Conservation (phyloP, 2,329 filamentous ascomycete species). For the Boeremia lycopersici region DNA sequence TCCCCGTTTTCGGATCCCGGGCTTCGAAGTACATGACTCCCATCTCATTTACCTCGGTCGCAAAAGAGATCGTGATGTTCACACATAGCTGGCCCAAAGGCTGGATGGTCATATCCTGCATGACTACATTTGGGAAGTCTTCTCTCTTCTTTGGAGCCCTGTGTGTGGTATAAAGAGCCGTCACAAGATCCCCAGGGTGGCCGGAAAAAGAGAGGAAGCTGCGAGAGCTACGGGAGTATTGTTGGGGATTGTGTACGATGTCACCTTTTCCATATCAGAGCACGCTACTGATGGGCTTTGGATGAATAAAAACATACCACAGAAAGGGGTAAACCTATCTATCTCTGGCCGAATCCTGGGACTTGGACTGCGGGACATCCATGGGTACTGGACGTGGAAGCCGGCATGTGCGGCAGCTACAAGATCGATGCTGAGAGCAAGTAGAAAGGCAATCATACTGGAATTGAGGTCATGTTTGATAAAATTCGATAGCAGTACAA, state of each 20-base stretch:
- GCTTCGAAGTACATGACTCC: conserved; percentile 18
- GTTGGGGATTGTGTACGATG: conserved; percentile 10
- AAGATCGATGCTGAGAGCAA: conserved; percentile 5
- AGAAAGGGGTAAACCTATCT: conserved; percentile 13
- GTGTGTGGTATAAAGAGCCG: conserved; percentile 8
- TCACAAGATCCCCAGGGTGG: conserved; percentile 15
- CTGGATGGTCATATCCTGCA: conserved; percentile 13
- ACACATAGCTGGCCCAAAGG: conserved; percentile 16
- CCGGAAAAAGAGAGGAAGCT: conserved; percentile 14
- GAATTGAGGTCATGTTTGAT: neutral
- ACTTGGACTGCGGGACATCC: conserved; percentile 9
- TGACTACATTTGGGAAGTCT: conserved; percentile 5
- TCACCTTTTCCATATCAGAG: conserved; percentile 2
- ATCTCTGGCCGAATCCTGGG: conserved; percentile 8
- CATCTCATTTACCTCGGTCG: conserved; percentile 9
- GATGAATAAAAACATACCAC: neutral
- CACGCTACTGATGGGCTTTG: neutral
- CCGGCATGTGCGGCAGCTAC: conserved; percentile 12
- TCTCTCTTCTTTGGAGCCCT: conserved; percentile 13
- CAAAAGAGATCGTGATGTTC: conserved; percentile 13
- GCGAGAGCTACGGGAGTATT: conserved; percentile 10
- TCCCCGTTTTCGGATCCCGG: conserved; percentile 8
- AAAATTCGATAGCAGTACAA: neutral
- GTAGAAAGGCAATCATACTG: neutral
- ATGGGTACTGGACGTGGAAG: conserved; percentile 17